Evolutionary conservation across 192 early-diverging fungal genomes (phyloP), one percentile per base, ranked within the genome.

Genomic region (Backusella tuberculispora): DNA sequence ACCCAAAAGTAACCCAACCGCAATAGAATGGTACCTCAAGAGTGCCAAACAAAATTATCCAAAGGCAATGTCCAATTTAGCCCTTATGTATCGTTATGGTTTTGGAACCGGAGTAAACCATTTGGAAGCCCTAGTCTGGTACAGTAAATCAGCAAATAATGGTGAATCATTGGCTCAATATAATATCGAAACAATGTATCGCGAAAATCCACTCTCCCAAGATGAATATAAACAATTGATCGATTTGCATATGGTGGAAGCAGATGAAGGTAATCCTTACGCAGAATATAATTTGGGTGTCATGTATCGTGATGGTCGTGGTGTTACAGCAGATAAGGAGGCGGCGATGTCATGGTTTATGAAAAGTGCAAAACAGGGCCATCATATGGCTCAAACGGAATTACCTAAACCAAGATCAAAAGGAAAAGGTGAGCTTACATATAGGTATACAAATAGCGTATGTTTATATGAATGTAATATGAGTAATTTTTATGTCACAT

Each of bases 41-140:
- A 60, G 53, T 12, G 53, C 53, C 21, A 60, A 60, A 24, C 53
- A 60, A 60, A 24, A 19, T 0, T 60, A 60, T 26, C 53, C 53
- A 60, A 60, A 60, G 12, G 53, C 53, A 60, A 60, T 60, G 53
- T 60, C 53, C 53, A 60, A 60, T 12, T 60, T 60, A 24, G 53
- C 53, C 8, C 9, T 60, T 19, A 60, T 60, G 53, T 60, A 60
- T 60, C 53, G 53, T 4, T n/a, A 60, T 60, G 53, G 53, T 4
- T 60, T 26, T 60, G 53, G 53, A 19, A 60, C 53, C 10, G 53
- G 53, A 26, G 53, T 60, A 19, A 60, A 60, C 24, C 53, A 60
- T 60, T 60, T 60, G 53, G 26, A 60, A 60, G 53, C 53, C 12
- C 21, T 60, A 5, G 24, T 26, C 5, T 60, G 53, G 53, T 60